Conservation (phyloP, 768 basidiomycete genomes). For the Cantharellus anzutake region DNA sequence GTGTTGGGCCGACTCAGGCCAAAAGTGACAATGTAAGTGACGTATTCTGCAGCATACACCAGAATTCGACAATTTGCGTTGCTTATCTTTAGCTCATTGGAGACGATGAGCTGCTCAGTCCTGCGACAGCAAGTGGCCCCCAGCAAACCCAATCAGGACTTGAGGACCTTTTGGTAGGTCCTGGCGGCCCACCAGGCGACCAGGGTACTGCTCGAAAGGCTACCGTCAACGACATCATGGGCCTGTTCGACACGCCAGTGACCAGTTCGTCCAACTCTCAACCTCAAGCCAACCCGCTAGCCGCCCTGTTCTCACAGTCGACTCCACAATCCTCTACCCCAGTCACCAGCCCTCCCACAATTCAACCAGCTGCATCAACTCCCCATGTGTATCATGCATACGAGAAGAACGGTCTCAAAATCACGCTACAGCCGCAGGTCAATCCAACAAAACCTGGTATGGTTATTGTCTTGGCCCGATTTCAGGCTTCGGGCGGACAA, state of each 20-base stretch:
- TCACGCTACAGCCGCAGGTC: conserved; percentile 78
- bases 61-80: neutral
- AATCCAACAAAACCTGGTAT: conserved; percentile 67
- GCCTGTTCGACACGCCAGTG: conserved; percentile 45
- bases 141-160: conserved; percentile 73
- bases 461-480: conserved; percentile 77
- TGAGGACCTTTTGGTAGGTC: conserved; percentile 73
- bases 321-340: conserved; percentile 15
- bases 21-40: conserved; percentile 38
- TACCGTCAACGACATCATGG: conserved; percentile 77
- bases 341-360: conserved; percentile 14
- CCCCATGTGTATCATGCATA: conserved; percentile 70
- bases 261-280: conserved; percentile 11
- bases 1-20: conserved; percentile 75
- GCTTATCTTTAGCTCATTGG: conserved; percentile 39
- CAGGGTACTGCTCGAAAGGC: conserved; percentile 29
- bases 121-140: conserved; percentile 25
- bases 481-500: conserved; percentile 43
- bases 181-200: conserved; percentile 17
- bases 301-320: conserved; percentile 9
- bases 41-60: neutral
- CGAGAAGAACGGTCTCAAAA: conserved; percentile 75
- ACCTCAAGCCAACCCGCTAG: conserved; percentile 17
- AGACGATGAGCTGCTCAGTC: conserved; percentile 43
- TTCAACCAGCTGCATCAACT: conserved; percentile 28